Evolutionary conservation across 2,329 filamentous ascomycete genomes (phyloP), one percentile per base, ranked within the genome.

Genomic region (Colletotrichum falcatum): DNA sequence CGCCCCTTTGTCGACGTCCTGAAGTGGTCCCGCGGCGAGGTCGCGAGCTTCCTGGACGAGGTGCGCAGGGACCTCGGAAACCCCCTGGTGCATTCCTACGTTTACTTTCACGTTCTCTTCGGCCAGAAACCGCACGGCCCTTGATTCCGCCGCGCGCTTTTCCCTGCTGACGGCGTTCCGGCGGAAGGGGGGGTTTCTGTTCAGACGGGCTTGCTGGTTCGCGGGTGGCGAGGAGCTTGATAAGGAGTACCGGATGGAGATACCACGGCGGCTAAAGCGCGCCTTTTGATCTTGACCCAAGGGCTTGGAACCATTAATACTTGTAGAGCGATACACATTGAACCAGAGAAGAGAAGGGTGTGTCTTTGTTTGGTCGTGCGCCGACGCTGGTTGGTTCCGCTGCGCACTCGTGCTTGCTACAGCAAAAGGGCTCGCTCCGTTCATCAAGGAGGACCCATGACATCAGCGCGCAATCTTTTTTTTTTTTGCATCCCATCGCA

Each of bases 11-110:
- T 82, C 68, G 79, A 83, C 7, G 80, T 80, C 1, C 78, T 82
- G 60, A 79, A 79, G 5, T 78, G 80, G 70, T 83, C 79, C 3
- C 74, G 81, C 6, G 83, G 82, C 12, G 79, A 87, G 73, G 86
- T 86, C 35, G 84, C 88, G 81, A 84, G 84, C 65, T 62, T 70
- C 5, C 30, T 70, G 28, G 46, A 56, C 3, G 35, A 58, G 28
- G 67, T 70, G 28, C 51, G 64, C 1, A 48, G 35, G 20, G 67
- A 70, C 30, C 12, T 70, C 42, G n/a, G 23, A 20, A 53, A 70
- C 42, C 37, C 64, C 3, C 30, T 6, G 1, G 64, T 67, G 4
- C 67, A 70, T 39, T 51, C 64, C 3, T 62, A 70, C 35, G 64
- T 70, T 7, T 61, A 70, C 20, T 70, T 58, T 46, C 67, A 70